Evolutionary conservation across 176 grass and related monocot species (phyloP).

Genomic region (Aegilops sharonensis): DNA sequence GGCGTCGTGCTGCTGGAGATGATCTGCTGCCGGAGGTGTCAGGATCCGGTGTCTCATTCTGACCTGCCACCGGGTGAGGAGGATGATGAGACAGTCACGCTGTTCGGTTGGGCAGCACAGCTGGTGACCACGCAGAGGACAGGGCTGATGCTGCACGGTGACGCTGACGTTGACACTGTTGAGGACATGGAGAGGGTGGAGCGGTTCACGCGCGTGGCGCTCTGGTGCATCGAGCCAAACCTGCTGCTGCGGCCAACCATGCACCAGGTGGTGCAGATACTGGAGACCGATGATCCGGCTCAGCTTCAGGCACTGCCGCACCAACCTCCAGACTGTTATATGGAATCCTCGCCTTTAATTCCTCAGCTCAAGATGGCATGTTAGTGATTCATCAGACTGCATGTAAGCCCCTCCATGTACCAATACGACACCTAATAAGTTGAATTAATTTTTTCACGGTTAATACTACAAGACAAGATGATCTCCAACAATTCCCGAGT

Average conservation of each 20-base stretch:
- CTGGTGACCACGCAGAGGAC: not conserved
- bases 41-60: not conserved
- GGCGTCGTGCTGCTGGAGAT: constrained; percentile 74
- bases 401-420: not conserved
- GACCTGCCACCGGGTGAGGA: no score
- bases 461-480: no score
- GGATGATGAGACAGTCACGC: not conserved
- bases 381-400: not conserved
- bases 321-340: not conserved
- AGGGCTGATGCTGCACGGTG: not conserved
- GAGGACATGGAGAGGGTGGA: not conserved
- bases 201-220: not conserved
- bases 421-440: not conserved
- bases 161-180: not conserved
- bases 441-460: not conserved
- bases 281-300: not conserved
- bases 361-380: not conserved
- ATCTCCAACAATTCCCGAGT: not conserved
- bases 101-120: constrained; percentile 35
- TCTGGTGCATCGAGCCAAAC: constrained; percentile 15
- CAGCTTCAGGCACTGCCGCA: not conserved
- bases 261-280: constrained; percentile 4
- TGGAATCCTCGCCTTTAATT: constrained; percentile 4
- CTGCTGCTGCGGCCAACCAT: not conserved
- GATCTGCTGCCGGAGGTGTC: constrained; percentile 17